These are phyloP conservation scores for Heterobasidion parviporum DNA, from an alignment of 1,284 basidiomycete genomes.

Conservation along the genomic window DNA sequence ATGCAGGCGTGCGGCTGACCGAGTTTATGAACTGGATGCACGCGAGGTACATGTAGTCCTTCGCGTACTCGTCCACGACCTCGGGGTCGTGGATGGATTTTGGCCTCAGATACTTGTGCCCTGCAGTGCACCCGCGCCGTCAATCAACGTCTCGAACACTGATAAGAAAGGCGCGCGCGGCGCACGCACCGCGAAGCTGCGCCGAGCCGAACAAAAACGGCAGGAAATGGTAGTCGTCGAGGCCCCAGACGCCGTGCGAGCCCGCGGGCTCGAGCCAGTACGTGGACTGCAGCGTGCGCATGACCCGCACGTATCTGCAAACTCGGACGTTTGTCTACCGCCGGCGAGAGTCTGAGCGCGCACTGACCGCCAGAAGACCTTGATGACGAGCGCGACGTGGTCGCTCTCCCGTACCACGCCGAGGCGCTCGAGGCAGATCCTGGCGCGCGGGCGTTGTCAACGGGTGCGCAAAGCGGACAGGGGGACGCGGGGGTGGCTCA, in stretches of 20 bases:
- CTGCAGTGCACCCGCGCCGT: slow-evolving; percentile 25
- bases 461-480: neutral
- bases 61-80: slow-evolving; percentile 88
- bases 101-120: slow-evolving; percentile 85
- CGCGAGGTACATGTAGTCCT: slow-evolving; percentile 95
- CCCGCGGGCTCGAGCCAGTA: slow-evolving; percentile 99
- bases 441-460: slow-evolving; percentile 22
- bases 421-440: slow-evolving; percentile 76
- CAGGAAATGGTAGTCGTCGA: slow-evolving; percentile 97
- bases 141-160: too few species aligned
- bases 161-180: neutral
- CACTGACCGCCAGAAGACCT: slow-evolving; percentile 82
- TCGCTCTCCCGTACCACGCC: slow-evolving; percentile 63
- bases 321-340: too few species aligned
- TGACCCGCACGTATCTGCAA: slow-evolving; percentile 76
- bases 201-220: slow-evolving; percentile 90
- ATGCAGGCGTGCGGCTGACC: slow-evolving; percentile 30
- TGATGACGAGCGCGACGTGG: slow-evolving; percentile 71
- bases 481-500: slow-evolving; percentile 29
- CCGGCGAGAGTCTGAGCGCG: neutral
- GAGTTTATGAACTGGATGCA: slow-evolving; percentile 98
- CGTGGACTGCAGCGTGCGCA: slow-evolving; percentile 85
- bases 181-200: slow-evolving; percentile 59
- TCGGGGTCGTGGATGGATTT: slow-evolving; percentile 91
- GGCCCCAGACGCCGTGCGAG: slow-evolving; percentile 96